These are phyloP conservation scores for Acacia pycnantha DNA, from an alignment of 331 rosid species.

Conservation along the genomic window DNA sequence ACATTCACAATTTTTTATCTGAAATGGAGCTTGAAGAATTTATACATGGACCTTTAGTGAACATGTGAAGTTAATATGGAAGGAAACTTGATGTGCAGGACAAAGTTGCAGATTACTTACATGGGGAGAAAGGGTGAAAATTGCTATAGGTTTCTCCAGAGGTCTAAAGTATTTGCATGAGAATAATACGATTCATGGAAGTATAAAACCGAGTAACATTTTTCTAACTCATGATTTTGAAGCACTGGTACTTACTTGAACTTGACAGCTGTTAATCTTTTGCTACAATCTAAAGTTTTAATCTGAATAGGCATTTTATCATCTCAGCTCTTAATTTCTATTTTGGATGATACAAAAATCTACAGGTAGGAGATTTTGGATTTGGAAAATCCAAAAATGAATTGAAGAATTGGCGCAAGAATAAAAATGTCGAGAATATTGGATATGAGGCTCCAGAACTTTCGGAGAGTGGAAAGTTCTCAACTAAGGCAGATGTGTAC, in stretches of 20 bases:
- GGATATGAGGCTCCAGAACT: slow-evolving; percentile 41
- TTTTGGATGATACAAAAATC: slow-evolving; percentile 9
- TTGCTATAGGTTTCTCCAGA: slow-evolving; percentile 39
- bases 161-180: slow-evolving; percentile 48
- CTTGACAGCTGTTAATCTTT: slow-evolving; percentile 8
- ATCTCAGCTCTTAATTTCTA: neutral
- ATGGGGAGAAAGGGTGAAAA: slow-evolving; percentile 51
- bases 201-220: slow-evolving; percentile 46
- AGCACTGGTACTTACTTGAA: slow-evolving; percentile 39
- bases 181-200: slow-evolving; percentile 44
- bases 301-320: neutral
- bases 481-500: slow-evolving; percentile 41
- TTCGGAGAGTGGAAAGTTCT: slow-evolving; percentile 34
- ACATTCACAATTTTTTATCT: slow-evolving; percentile 16
- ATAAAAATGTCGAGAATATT: slow-evolving; percentile 10
- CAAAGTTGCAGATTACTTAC: slow-evolving; percentile 29
- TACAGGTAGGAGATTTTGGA: slow-evolving; percentile 44
- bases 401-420: slow-evolving; percentile 23
- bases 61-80: neutral
- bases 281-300: slow-evolving; percentile 9
- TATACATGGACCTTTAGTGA: neutral
- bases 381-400: slow-evolving; percentile 31
- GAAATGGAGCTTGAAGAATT: neutral
- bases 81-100: slow-evolving; percentile 28
- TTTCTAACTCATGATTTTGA: slow-evolving; percentile 45